A percentile compares a stretch with the other conserved stretches of the same genome.
Evolutionary conservation across 164 flowering plant genomes (phyloP).

Genomic region (Liriodendron chinense): DNA sequence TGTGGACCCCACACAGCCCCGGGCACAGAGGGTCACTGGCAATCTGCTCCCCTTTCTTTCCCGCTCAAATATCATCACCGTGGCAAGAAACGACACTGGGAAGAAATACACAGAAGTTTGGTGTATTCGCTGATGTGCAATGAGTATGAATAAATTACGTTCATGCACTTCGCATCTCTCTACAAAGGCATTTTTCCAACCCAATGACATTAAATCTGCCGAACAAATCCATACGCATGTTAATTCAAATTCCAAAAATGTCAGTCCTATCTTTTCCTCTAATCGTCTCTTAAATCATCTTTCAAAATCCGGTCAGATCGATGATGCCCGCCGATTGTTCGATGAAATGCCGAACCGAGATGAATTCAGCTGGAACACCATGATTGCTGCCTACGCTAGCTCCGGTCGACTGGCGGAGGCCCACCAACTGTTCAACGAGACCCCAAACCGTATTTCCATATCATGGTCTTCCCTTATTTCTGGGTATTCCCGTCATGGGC

Average conservation of each 20-base stretch:
- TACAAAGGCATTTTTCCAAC: conserved; percentile 4
- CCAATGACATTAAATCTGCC: conserved; percentile 2
- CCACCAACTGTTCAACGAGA: conserved; percentile 36
- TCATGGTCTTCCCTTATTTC: conserved; percentile 81
- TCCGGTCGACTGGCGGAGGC: conserved; percentile 64
- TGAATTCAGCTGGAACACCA: conserved; percentile 75
- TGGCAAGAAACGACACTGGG: neutral
- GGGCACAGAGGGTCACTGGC: too few relatives aligned
- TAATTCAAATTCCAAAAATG: neutral
- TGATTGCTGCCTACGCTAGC: conserved; percentile 63
- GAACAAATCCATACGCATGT: neutral
- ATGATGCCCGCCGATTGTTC: conserved; percentile 74
- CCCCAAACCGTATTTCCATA: conserved; percentile 43
- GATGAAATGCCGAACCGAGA: conserved; percentile 64
- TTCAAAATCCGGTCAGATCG: conserved; percentile 49
- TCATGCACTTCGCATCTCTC: conserved; percentile 3
- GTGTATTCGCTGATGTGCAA: neutral
- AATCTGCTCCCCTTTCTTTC: too few relatives aligned
- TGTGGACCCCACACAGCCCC: too few relatives aligned
- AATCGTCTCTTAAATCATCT: conserved; percentile 24
- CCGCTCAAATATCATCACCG: neutral
- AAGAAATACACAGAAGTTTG: too few relatives aligned
- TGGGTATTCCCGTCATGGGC: conserved; percentile 55
- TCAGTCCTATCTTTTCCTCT: conserved; percentile 9
- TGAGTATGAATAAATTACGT: conserved; percentile 15